phyloP scores from a whole-genome alignment of 495 filamentous ascomycete species.

The Aspergillus nanangensis region DNA sequence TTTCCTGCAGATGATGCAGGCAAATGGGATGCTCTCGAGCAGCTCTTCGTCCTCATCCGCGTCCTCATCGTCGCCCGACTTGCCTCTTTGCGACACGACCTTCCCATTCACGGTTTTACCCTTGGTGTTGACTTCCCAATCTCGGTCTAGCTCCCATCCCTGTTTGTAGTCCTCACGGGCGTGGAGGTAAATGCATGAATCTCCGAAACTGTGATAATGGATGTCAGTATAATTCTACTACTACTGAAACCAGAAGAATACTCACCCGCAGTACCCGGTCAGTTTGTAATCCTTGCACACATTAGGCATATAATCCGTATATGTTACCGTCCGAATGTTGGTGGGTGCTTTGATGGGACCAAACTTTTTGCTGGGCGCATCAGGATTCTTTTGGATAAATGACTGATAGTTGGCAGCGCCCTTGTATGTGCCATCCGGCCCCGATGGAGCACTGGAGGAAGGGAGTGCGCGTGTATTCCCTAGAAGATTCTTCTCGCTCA shows the following conservation, averaged over 20 bases:
- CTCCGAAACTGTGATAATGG: too few relatives aligned
- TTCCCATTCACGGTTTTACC: conserved; percentile 63
- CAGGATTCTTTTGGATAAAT: conserved; percentile 79
- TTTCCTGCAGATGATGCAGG: conserved; percentile 86
- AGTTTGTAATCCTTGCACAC: conserved; percentile 95
- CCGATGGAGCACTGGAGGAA: conserved; percentile 16
- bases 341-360: conserved; percentile 87
- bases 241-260: too few relatives aligned
- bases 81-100: conserved; percentile 51
- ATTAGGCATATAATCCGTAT: conserved; percentile 88
- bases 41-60: conserved; percentile 68
- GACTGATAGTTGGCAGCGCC: conserved; percentile 66
- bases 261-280: conserved; percentile 76
- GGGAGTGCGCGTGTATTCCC: conserved; percentile 52
- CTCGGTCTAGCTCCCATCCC: conserved; percentile 91
- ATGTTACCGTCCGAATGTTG: conserved; percentile 86
- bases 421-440: conserved; percentile 68
- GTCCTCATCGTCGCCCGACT: conserved; percentile 43
- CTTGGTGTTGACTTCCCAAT: conserved; percentile 85
- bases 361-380: conserved; percentile 65
- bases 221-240: too few relatives aligned
- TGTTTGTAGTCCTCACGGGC: conserved; percentile 83
- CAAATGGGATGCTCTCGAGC: conserved; percentile 87
- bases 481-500: conserved; percentile 58
- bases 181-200: conserved; percentile 72